Base-by-base conservation (phyloP, 2,329 filamentous ascomycete species). In the Clarireedia paspali region DNA sequence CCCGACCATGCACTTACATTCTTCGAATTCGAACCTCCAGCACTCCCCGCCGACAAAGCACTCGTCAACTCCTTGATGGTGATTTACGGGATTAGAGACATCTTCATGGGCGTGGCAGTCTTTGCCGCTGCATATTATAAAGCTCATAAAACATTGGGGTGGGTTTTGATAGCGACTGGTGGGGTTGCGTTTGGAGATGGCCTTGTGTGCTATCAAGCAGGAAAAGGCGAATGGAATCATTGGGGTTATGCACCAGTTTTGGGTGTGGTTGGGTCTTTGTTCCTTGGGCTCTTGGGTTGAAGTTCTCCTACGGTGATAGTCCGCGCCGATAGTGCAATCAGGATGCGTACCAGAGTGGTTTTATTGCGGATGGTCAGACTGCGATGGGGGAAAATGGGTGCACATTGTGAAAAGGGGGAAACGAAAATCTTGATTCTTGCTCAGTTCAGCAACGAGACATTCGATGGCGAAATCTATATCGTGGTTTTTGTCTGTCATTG, bases 41-140 rank as follows among this genome's bases (percentile, higher is more conserved):
- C 15, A 7, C 12, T n/a, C 9, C 4, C 30, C 5, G 47, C 44
- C 5, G 34, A 53, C 6, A 23, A 26, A 15, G n/a, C 10, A 4
- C 57, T 77, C n/a, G 68, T 78, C 55, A 67, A 77, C 57, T 70
- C 66, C 50, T 59, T 80, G 7, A 71, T 78, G 67, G 62, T 70
- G 3, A 64, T 79, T 38, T 80, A 77, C 62, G 76, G 76, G 1
- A 71, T 69, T 4, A 70, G 78, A 10, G 75, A 81, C 58, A 64
- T 79, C 15, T 80, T 77, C 67, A 75, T 78, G 68, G 76, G 74
- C 0, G 27, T 70, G 1, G 67, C 72, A 2, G 69, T 75, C 20
- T 69, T 67, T 42, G 65, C 70, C 0, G 66, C 73, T 0, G 67
- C 69, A 1, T 72, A 65, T 42, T 68, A 65, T 50, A 76, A 75